phyloP scores from a whole-genome alignment of 106 monocot species.

The Dactylorhiza incarnata region DNA sequence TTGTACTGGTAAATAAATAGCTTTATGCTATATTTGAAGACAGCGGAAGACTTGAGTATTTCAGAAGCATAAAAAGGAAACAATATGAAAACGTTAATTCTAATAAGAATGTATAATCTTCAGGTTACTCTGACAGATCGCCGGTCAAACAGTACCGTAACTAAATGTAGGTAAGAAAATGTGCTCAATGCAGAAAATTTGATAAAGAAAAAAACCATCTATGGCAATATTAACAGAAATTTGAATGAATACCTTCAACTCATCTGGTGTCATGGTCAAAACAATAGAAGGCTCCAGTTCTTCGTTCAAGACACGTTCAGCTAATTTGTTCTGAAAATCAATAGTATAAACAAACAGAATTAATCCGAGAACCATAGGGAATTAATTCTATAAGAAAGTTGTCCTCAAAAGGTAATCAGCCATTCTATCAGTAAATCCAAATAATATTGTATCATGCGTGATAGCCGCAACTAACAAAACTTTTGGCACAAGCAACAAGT shows the following conservation, averaged over 20 bases:
- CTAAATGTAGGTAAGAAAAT: not conserved
- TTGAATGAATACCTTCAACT: constrained; percentile 43
- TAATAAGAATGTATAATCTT: not conserved
- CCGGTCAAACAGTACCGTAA: not conserved
- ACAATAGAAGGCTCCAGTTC: constrained; percentile 51
- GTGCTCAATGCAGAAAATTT: not conserved
- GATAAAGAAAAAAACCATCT: not conserved
- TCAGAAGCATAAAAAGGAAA: not conserved
- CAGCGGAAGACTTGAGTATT: not conserved
- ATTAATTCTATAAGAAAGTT: not conserved
- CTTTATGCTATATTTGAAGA: not conserved
- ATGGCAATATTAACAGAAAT: not conserved
- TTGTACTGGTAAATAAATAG: not conserved
- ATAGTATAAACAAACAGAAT: not conserved
- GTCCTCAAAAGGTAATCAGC: not conserved
- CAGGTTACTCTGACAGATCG: not conserved
- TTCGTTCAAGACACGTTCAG: constrained; percentile 50
- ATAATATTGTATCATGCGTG: not conserved
- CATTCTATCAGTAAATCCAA: not conserved
- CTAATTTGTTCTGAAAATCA: constrained; percentile 48
- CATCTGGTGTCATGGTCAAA: constrained; percentile 60
- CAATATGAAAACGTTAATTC: not conserved
- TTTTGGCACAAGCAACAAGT: not conserved
- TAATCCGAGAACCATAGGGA: not conserved
- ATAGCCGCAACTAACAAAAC: not conserved